These are phyloP conservation scores for Echinosophora koreensis DNA, from an alignment of 306 rosid species.

Conservation along the genomic window DNA sequence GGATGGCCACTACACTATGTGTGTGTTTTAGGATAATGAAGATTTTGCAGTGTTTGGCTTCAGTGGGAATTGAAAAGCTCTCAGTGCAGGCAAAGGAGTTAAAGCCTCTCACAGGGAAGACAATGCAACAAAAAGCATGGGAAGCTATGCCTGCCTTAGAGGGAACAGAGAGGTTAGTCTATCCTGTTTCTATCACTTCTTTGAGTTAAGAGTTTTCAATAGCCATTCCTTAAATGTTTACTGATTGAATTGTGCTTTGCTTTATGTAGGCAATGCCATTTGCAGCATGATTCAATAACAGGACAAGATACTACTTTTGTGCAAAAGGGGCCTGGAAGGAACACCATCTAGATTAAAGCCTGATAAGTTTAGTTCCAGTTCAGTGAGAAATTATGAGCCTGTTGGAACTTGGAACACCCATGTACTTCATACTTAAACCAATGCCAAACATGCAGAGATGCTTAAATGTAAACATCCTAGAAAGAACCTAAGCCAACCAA, in stretches of 20 bases:
- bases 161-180: slow-evolving; percentile 76
- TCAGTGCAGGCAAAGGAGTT: too few species aligned
- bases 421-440: too few species aligned
- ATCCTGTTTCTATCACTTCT: slow-evolving; percentile 36
- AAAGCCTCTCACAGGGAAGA: too few species aligned
- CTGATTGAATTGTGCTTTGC: slow-evolving; percentile 45
- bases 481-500: too few species aligned
- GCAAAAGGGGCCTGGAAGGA: slow-evolving; percentile 52
- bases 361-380: slow-evolving; percentile 48
- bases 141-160: too few species aligned
- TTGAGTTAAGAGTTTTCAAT: slow-evolving; percentile 14
- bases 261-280: slow-evolving; percentile 62
- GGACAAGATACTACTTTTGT: slow-evolving; percentile 49
- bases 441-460: too few species aligned
- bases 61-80: too few species aligned
- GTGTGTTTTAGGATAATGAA: too few species aligned
- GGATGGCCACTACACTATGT: too few species aligned
- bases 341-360: slow-evolving; percentile 57
- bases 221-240: slow-evolving; percentile 20
- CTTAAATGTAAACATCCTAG: too few species aligned
- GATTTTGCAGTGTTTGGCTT: too few species aligned
- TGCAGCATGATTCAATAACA: slow-evolving; percentile 58
- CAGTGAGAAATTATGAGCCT: slow-evolving; percentile 74
- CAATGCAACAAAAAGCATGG: too few species aligned
- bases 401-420: slow-evolving; percentile 97